Evolutionary conservation across 2,329 filamentous ascomycete species (phyloP).

Genomic region (Colletotrichum tamarilloi): DNA sequence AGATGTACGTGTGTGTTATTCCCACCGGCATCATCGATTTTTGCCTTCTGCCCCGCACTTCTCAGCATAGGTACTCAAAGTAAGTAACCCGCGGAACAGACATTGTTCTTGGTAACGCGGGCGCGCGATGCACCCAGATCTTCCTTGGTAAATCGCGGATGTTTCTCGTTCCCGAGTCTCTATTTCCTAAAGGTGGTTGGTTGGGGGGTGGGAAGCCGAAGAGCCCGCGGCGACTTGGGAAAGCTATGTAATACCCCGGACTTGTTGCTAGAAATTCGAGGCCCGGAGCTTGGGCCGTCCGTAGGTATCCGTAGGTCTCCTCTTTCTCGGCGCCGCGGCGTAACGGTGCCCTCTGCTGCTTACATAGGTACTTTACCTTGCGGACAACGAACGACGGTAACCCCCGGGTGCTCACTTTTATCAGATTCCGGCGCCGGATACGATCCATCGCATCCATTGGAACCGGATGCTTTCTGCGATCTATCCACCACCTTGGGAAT

Average conservation of each 20-base stretch:
- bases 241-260: neutral
- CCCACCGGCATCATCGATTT: constrained; percentile 6
- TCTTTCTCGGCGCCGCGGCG: constrained; percentile 3
- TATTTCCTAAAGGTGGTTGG: neutral
- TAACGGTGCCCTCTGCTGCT: neutral
- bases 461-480: neutral
- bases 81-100: neutral
- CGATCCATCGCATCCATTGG: neutral
- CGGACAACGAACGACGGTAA: neutral
- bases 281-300: neutral
- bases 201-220: neutral
- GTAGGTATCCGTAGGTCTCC: neutral
- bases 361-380: neutral
- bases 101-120: neutral
- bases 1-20: neutral
- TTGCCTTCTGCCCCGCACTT: neutral
- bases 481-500: neutral
- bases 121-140: neutral
- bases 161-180: neutral
- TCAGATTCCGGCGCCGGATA: neutral
- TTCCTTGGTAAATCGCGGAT: neutral
- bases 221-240: neutral
- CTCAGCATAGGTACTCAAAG: too few relatives aligned
- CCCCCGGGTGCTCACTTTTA: too few relatives aligned
- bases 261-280: neutral